Base-by-base conservation (phyloP, 345 rosid species). In the Theobroma cacao region DNA sequence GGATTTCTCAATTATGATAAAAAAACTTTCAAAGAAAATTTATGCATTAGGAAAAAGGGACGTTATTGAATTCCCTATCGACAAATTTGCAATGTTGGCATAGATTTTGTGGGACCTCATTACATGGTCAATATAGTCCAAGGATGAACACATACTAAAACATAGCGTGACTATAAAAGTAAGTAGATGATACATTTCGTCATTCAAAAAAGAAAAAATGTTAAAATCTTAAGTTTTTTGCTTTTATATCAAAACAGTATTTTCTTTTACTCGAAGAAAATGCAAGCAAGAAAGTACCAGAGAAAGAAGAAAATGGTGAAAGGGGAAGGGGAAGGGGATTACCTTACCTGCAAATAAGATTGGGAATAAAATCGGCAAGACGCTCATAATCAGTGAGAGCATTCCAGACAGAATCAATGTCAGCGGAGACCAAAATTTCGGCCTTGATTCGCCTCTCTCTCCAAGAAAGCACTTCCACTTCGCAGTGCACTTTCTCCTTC, bases 361-460 rank as follows among this genome's bases (percentile, higher is more conserved):
- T 93, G 17, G 99, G 99, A 61, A 95, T 86, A 63, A 88, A 93
- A 86, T 93, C 98, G 43, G 99, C 97, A 74, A 95, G 94, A 18
- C 93, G 96, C 59, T 95, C 99, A 38, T 95, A 95, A 83, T 95
- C 99, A 7, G 98, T 95, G 59, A 95, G 94, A 77, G 90, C 91
- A 76, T 84, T 85, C 99, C 99, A 95, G 1, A 95, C 93, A 1
- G 95, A 90, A 68, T 87, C 85, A 48, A 89, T 75, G 68, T 91
- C 94, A 0, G 97, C 90, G 68, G 82, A 78, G 20, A 95, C 97
- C 52, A 73, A 79, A 10, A 92, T 89, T 15, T 89, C 89, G 4
- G 90, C 97, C 64, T 84, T 90, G 68, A 95, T 87, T 80, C 93
- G 88, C 65, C 99, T 82, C 75, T 93, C 99, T 72, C 99, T 86